Evolutionary conservation across 139 green algal species (phyloP), one percentile per base, ranked within the genome.

Genomic region (Coelastrella sp.): DNA sequence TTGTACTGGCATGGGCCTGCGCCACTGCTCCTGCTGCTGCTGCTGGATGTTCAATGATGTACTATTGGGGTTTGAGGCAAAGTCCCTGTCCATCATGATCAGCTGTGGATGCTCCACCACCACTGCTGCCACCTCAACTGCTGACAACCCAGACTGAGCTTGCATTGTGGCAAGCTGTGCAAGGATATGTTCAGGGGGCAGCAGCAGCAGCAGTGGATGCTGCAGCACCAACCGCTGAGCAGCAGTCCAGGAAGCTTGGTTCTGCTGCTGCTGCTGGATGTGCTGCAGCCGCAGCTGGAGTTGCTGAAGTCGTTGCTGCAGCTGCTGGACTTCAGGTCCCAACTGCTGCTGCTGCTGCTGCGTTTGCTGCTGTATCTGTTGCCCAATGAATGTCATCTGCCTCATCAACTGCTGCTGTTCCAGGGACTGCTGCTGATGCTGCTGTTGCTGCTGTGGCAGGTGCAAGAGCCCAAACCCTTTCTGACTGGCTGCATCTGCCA

Each of bases 191-290:
- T 82, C 75, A 17, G 75, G 75, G 30, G 27, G 53, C 75, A 45
- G 34, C 53, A 82, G 75, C 75, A 82, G 53, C 51, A 82, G 53
- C 75, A 71, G 53, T 6, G 75, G 75, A 21, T 82, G 53, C 41
- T 60, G 27, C 35, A 82, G 23, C 11, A n/a, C 34, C 35, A 71
- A 37, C 21, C 11, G 30, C 51, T 53, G 59, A 2, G 48, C 75
- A 38, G 75, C 35, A 68, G 35, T 35, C 48, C 34, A 27, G n/a
- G 25, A 11, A 45, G 6, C 9, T 25, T 34, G 27, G 27, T 81
- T 48, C 73, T 68, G 73, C 32, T 50, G 48, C 73, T 67, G 48
- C 32, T 51, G 73, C 50, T 81, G 73, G 48, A 45, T n/a, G 27
- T 72, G 53, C 75, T 81, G 74, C n/a, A 71, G 53, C 75, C 38